phyloP scores from a whole-genome alignment of 768 basidiomycete genomes.

The Podaxis sp. region DNA sequence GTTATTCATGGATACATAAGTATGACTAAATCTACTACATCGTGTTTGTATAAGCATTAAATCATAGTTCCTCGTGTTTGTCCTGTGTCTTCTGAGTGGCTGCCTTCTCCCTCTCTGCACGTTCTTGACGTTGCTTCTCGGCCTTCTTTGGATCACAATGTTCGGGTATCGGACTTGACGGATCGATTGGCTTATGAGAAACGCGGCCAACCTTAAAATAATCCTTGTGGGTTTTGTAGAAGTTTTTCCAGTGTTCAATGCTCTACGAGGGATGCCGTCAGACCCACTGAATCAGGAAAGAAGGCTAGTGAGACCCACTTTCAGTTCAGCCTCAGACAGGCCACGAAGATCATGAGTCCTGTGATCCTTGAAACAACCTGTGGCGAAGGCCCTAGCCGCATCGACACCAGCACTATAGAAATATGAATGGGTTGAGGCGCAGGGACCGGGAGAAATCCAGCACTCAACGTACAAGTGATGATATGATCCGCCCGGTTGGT shows the following conservation, averaged over 20 bases:
- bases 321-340: constrained; percentile 63
- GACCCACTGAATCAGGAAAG: not conserved
- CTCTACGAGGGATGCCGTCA: constrained; percentile 39
- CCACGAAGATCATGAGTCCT: constrained; percentile 89
- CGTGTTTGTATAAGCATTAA: not conserved
- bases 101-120: constrained; percentile 17
- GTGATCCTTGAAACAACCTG: constrained; percentile 90
- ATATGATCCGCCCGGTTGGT: constrained; percentile 88
- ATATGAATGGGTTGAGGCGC: constrained; percentile 19
- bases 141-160: constrained; percentile 68
- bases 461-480: constrained; percentile 51
- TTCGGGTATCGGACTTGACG: constrained; percentile 64
- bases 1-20: not conserved
- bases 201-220: constrained; percentile 80
- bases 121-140: constrained; percentile 23
- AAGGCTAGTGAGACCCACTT: constrained; percentile 39
- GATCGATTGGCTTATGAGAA: constrained; percentile 72
- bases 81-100: constrained; percentile 13
- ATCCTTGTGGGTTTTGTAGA: constrained; percentile 77
- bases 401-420: constrained; percentile 68
- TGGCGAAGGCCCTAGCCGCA: constrained; percentile 89
- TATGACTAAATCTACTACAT: constrained; percentile 5
- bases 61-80: constrained; percentile 36
- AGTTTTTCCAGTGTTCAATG: constrained; percentile 84
- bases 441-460: constrained; percentile 12